A percentile compares a stretch with the other conserved stretches of the same genome.
Evolutionary conservation across 2,329 filamentous ascomycete genomes (phyloP).

Genomic region (Pseudohalonectria lignicola): DNA sequence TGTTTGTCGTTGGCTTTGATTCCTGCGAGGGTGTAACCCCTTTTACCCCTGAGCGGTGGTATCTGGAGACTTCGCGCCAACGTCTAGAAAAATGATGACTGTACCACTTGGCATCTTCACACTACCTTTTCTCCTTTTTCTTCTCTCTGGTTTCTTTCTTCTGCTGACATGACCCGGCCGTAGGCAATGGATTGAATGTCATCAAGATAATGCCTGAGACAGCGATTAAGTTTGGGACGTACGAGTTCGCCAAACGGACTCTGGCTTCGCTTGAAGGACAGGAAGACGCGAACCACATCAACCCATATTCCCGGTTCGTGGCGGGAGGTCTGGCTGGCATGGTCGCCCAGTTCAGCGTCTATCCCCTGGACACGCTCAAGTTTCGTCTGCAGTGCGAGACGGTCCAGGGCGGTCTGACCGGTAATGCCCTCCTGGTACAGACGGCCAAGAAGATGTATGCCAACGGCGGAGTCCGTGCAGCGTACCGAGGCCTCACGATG

Average conservation of each 20-base stretch:
- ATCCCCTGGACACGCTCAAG: constrained; percentile 79
- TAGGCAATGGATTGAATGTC: constrained; percentile 92
- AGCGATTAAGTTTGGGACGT: constrained; percentile 95
- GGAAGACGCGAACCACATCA: constrained; percentile 67
- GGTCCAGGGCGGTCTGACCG: constrained; percentile 72
- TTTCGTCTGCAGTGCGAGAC: constrained; percentile 87
- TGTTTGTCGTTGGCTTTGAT: too few relatives aligned
- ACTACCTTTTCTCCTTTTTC: neutral
- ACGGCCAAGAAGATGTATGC: constrained; percentile 83
- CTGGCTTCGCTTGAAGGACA: constrained; percentile 84
- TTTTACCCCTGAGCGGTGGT: neutral
- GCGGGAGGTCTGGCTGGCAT: constrained; percentile 88
- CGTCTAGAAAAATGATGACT: too few relatives aligned
- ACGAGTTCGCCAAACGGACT: constrained; percentile 85
- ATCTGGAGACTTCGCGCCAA: too few relatives aligned
- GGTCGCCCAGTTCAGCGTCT: constrained; percentile 93
- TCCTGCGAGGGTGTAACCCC: neutral
- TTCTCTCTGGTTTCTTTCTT: neutral
- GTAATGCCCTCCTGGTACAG: constrained; percentile 69
- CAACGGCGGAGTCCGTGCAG: constrained; percentile 61
- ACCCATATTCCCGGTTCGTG: constrained; percentile 77
- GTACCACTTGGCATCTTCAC: too few relatives aligned
- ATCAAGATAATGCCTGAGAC: constrained; percentile 98
- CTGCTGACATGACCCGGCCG: neutral
- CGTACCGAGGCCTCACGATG: constrained; percentile 89